These are phyloP conservation scores for Apiospora phragmitis DNA, from an alignment of 2,329 filamentous ascomycete genomes.

Conservation along the genomic window DNA sequence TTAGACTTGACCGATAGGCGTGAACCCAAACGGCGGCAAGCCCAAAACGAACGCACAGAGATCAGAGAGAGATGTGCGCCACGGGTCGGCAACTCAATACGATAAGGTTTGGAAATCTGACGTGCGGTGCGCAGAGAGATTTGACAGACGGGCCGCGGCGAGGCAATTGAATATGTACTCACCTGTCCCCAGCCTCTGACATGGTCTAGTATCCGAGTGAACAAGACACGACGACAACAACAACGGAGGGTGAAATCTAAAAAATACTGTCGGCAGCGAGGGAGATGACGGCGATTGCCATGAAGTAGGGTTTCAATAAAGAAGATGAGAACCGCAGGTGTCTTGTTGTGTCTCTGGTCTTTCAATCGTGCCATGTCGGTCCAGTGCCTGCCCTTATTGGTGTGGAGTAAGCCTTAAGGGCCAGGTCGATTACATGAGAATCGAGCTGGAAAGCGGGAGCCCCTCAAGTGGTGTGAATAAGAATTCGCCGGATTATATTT, in stretches of 20 bases:
- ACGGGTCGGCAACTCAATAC: background rate
- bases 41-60: background rate
- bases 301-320: background rate
- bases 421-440: background rate
- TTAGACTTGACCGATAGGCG: background rate
- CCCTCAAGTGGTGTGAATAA: too few relatives aligned
- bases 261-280: background rate
- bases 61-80: background rate
- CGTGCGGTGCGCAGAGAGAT: background rate
- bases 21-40: background rate
- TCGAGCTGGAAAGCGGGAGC: background rate
- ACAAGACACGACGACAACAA: background rate
- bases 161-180: slow-evolving; percentile 8
- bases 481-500: too few relatives aligned
- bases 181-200: slow-evolving; percentile 18
- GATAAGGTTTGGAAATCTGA: background rate
- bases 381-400: background rate
- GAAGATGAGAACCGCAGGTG: background rate
- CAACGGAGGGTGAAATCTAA: background rate
- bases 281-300: background rate
- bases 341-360: background rate
- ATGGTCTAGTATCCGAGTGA: background rate
- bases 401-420: slow-evolving; percentile 8
- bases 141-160: background rate
- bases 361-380: slow-evolving; percentile 1